Evolutionary conservation across 2,329 filamentous ascomycete genomes (phyloP), one percentile per base, ranked within the genome.

Genomic region (Microsporum ferrugineum): DNA sequence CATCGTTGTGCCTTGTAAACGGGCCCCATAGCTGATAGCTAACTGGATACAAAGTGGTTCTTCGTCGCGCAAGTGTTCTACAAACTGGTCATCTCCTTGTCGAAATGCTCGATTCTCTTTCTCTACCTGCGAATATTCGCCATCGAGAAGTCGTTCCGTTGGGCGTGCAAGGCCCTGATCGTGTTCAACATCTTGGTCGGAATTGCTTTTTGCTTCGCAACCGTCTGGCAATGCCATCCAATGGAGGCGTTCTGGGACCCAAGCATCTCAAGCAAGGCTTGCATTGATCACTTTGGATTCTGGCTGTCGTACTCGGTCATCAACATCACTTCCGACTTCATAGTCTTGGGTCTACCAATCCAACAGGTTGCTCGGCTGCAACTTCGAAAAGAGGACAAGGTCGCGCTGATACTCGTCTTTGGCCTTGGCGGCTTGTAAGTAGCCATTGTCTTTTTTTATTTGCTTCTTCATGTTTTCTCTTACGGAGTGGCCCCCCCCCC

Each of bases 251-350:
- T 65, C 57, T 70, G 68, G 68, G 63, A 67, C 45, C 64, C 65
- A 14, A 58, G 38, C 0, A 65, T 66, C 41, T 56, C 58, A 3
- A 47, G 57, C n/a, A 60, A 75, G 12, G 64, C 43, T n/a, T 67
- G 67, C 23, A 61, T 66, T 27, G 63, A 65, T 47, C 67, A 59
- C 36, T 56, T 64, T 57, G 36, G 60, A 12, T 62, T 64, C 41
- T 68, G 66, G 64, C 59, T 68, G 36, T 63, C 67, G 23, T 65
- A 66, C 58, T 64, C 68, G 3, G 58, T 62, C 12, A 63, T 70
- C 57, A 69, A 69, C 38, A 67, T 68, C 23, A n/a, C 64, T 5
- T 67, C 66, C 8, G 68, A 70, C 58, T 58, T 69, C 27, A 31
- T 62, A 7, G 66, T 70, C 56, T 56, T 67, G n/a, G 55, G 63